Conservation (phyloP, 345 rosid species). For the Eucalyptus brandiana region DNA sequence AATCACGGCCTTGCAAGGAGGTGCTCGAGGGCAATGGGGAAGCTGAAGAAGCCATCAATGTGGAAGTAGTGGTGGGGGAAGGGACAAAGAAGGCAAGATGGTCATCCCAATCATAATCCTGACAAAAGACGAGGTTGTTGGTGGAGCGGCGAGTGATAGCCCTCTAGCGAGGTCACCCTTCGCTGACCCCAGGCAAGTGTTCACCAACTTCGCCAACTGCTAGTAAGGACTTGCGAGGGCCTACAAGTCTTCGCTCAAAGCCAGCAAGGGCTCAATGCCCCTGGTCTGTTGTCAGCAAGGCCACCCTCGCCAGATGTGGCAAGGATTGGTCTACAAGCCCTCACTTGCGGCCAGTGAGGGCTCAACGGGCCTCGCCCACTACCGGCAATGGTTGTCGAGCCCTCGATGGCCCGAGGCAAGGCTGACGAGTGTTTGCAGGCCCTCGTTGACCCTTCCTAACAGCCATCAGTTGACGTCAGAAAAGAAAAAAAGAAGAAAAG, state of each 20-base stretch:
- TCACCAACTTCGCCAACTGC: too few relatives aligned
- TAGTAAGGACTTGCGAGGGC: too few relatives aligned
- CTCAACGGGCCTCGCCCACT: rapidly evolving
- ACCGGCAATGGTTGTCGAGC: too few relatives aligned
- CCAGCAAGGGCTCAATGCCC: too few relatives aligned
- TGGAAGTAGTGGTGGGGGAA: too few relatives aligned
- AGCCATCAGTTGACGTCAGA: rapidly evolving
- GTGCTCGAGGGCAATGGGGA: rapidly evolving
- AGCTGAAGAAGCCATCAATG: rapidly evolving
- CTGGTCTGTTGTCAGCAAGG: rapidly evolving
- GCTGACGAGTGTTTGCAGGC: rapidly evolving
- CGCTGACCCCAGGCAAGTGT: rapidly evolving
- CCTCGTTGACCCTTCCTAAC: rapidly evolving
- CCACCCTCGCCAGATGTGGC: rapidly evolving
- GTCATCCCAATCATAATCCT: too few relatives aligned
- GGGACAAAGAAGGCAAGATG: rapidly evolving
- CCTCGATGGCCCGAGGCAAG: rapidly evolving
- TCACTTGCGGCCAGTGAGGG: rapidly evolving
- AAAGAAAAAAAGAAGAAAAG: too few relatives aligned
- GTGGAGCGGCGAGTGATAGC: rapidly evolving
- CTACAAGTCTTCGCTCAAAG: rapidly evolving
- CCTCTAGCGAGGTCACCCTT: too few relatives aligned
- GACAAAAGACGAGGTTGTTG: rapidly evolving
- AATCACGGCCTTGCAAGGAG: too few relatives aligned
- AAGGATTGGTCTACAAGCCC: too few relatives aligned